phyloP scores from a whole-genome alignment of 495 filamentous ascomycete genomes.

The Neurospora sp. region DNA sequence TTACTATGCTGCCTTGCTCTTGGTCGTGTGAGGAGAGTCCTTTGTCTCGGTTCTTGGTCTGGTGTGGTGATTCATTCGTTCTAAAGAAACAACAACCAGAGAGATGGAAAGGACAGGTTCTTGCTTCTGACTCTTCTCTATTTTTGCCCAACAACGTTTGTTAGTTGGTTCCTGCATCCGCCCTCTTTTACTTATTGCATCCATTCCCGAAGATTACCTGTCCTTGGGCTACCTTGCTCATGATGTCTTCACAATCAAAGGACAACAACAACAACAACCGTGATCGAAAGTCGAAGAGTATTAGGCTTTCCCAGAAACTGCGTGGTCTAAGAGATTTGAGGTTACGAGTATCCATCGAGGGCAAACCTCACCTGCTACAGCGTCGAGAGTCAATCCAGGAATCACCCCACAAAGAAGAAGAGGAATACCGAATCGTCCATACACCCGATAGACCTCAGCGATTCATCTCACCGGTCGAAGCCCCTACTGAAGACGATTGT shows the following conservation, averaged over 20 bases:
- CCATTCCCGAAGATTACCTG: neutral
- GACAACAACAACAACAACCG: neutral
- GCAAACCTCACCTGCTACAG: neutral
- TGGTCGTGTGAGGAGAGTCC: neutral
- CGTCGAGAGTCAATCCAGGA: neutral
- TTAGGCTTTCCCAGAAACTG: slow-evolving; percentile 12
- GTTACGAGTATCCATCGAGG: neutral
- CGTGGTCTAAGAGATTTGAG: slow-evolving; percentile 5
- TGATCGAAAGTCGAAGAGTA: neutral
- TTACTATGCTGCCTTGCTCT: neutral
- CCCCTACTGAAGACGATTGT: slow-evolving; percentile 20
- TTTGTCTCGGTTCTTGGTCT: neutral
- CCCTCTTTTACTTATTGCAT: neutral
- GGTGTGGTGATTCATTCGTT: neutral
- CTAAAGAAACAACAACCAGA: neutral
- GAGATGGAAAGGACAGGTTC: neutral
- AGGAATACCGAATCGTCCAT: slow-evolving; percentile 15
- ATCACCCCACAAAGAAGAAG: neutral
- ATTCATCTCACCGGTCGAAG: slow-evolving; percentile 4
- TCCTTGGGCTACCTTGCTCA: neutral
- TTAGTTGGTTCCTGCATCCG: neutral
- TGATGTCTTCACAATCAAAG: neutral
- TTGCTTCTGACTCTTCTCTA: neutral
- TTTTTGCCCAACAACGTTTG: neutral
- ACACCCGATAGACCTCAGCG: slow-evolving; percentile 17